A percentile compares a stretch with the other conserved stretches of the same genome.
Conservation (phyloP, 768 basidiomycete genomes). For the Terana coerulea region DNA sequence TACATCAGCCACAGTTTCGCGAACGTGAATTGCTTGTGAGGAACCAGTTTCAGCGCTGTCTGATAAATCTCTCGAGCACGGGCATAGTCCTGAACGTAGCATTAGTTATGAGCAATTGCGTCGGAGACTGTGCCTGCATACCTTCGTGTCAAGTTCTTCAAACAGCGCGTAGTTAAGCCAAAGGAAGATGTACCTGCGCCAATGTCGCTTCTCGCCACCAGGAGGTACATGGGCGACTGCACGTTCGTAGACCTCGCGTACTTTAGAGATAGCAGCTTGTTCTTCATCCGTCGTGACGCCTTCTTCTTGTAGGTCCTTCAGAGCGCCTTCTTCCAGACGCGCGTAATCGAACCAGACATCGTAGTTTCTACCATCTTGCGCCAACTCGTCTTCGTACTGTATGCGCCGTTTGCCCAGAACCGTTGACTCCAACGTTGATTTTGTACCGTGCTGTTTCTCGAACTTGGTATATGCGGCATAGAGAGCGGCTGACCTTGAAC, state of each 20-base stretch:
- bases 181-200: slow-evolving; percentile 86
- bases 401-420: slow-evolving; percentile 97
- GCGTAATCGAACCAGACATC: slow-evolving; percentile 99
- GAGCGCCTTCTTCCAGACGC: slow-evolving; percentile 87
- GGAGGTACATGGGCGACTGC: slow-evolving; percentile 96
- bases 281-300: slow-evolving; percentile 71
- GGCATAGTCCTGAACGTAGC: slow-evolving; percentile 61
- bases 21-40: slow-evolving; percentile 96
- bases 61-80: slow-evolving; percentile 91
- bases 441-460: slow-evolving; percentile 95
- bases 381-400: slow-evolving; percentile 95
- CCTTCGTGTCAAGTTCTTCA: slow-evolving; percentile 95
- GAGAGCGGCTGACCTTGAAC: slow-evolving; percentile 83
- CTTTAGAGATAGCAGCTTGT: slow-evolving; percentile 55
- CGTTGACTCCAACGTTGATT: slow-evolving; percentile 84
- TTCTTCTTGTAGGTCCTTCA: slow-evolving; percentile 69
- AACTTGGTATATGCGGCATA: slow-evolving; percentile 96
- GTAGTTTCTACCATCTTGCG: slow-evolving; percentile 90
- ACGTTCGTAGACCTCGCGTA: slow-evolving; percentile 93
- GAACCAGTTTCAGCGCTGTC: slow-evolving; percentile 82
- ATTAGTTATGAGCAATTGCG: background rate
- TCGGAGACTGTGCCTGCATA: slow-evolving; percentile 26
- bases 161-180: slow-evolving; percentile 97
- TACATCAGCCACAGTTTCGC: slow-evolving; percentile 95
- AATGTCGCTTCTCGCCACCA: slow-evolving; percentile 87